phyloP scores from a whole-genome alignment of 345 rosid genomes.

The Salix arbutifolia region DNA sequence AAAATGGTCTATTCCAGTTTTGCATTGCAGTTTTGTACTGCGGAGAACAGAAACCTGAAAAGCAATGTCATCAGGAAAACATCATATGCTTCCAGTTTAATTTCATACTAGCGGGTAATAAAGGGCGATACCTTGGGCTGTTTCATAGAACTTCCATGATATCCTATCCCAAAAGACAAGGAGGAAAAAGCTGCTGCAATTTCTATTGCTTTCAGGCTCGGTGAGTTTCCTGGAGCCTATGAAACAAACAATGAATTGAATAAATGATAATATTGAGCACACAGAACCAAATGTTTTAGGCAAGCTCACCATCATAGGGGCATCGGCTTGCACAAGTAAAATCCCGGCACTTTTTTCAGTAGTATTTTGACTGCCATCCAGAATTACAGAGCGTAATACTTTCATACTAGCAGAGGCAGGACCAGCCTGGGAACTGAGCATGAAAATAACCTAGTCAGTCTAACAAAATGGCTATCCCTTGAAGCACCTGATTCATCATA shows the following conservation, averaged over 20 bases:
- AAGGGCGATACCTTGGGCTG: conserved; percentile 66
- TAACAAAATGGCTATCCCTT: not conserved
- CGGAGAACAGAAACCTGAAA: conserved; percentile 73
- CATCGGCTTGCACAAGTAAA: conserved; percentile 76
- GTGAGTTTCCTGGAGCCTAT: conserved; percentile 49
- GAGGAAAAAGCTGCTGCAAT: conserved; percentile 86
- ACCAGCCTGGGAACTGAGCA: conserved; percentile 75
- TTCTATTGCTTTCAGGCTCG: conserved; percentile 68
- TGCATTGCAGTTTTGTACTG: conserved; percentile 33
- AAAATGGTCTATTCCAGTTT: conserved; percentile 52
- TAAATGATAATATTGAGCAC: not conserved
- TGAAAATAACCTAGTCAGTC: conserved; percentile 11
- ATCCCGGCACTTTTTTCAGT: conserved; percentile 67
- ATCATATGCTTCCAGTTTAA: too few species aligned
- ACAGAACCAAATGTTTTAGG: conserved; percentile 2
- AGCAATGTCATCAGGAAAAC: not conserved
- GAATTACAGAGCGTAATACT: conserved; percentile 51
- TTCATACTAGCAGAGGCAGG: conserved; percentile 87
- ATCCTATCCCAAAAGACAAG: conserved; percentile 83
- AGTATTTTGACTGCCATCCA: conserved; percentile 35
- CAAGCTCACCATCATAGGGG: conserved; percentile 48
- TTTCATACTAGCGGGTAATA: too few species aligned
- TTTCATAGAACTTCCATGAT: conserved; percentile 70
- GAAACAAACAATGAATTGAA: conserved; percentile 1
- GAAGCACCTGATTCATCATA: not conserved